Conservation (phyloP, 78 protist genomes). For the Dictyostelium brefeldianum region DNA sequence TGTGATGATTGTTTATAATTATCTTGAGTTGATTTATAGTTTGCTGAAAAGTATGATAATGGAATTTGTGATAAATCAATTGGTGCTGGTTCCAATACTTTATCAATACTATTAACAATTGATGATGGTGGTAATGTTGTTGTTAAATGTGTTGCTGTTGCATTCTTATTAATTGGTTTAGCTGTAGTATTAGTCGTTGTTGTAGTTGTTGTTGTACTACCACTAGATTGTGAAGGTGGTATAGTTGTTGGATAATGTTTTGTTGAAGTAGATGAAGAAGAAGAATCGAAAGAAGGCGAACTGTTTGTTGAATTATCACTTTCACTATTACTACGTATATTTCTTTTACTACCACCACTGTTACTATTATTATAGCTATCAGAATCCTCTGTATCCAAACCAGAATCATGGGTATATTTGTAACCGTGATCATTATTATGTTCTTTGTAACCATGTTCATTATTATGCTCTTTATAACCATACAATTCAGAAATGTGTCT, state of each 20-base stretch:
- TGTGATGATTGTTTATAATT: background rate
- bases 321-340: background rate
- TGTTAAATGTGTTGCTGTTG: background rate
- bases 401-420: conserved; percentile 63
- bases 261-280: background rate
- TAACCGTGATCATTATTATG: conserved; percentile 18
- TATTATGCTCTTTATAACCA: conserved; percentile 60
- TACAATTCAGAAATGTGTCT: conserved; percentile 56
- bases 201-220: background rate
- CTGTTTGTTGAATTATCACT: background rate
- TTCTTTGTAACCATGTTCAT: conserved; percentile 26
- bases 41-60: conserved; percentile 37
- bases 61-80: conserved; percentile 64
- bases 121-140: background rate
- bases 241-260: background rate
- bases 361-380: background rate
- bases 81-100: background rate
- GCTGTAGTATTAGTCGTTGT: conserved; percentile 29
- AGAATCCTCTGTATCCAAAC: conserved; percentile 9
- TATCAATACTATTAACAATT: background rate
- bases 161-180: background rate
- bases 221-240: background rate
- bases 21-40: conserved; percentile 1
- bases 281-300: background rate
- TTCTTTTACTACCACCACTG: background rate